Base-by-base conservation (phyloP, 257 asterid genomes). In the Gentiana dahurica region DNA sequence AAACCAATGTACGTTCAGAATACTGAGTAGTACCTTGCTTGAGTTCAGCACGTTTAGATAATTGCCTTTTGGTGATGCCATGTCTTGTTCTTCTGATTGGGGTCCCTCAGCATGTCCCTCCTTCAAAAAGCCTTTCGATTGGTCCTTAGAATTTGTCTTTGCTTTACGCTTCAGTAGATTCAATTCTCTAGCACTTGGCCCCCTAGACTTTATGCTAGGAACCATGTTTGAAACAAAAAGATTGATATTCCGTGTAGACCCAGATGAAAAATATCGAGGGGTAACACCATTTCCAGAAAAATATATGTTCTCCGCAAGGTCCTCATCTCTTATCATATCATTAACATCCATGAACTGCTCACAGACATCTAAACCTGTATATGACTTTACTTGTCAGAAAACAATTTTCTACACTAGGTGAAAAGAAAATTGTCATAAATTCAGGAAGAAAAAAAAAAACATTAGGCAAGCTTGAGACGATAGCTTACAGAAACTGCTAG, bases 141-240 rank as follows among this genome's bases (percentile, higher is more conserved):
- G 99, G 68, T 92, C 99, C 74, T 92, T 92, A 13, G 87, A 85
- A 68, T 63, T 80, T 74, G 62, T 78, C 77, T 85, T 92, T 37
- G 99, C 99, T 77, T 88, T 88, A 48, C 99, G 83, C 71, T 92
- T 92, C 73, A 92, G 70, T 67, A 92, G 87, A 82, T 92, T 92
- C 64, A 92, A 71, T 70, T 92, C 99, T 74, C 99, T 79, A 49
- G 99, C 97, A 85, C 99, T 92, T 63, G 96, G 96, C 79, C 97
- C 77, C 75, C 97, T 73, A 56, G 95, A 81, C 73, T 89, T 85
- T 51, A 82, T 78, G 68, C 81, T 72, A 59, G 97, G 99, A 41
- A 77, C 95, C 86, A 85, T 74, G 57, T 75, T 80, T 33, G 99
- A 75, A 66, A 92, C 93, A 66, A 77, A 76, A 58, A 85, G 93